These are phyloP conservation scores for Spatholobus suberectus DNA, from an alignment of 306 rosid species.

Conservation along the genomic window DNA sequence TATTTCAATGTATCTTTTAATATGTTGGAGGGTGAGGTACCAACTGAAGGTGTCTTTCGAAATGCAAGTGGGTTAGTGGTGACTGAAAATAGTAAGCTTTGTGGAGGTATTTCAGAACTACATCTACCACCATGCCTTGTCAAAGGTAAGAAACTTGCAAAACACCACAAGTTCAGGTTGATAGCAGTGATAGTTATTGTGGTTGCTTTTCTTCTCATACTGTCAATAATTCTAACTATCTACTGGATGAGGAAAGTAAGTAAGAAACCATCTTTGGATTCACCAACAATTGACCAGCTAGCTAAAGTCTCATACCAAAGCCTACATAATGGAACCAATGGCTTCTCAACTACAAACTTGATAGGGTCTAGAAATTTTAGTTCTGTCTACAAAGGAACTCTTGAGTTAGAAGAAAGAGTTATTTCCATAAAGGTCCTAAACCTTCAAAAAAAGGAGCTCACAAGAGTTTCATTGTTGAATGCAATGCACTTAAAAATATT, in stretches of 20 bases:
- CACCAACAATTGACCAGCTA: background rate
- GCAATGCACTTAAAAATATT: conserved; percentile 8
- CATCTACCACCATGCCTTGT: conserved; percentile 32
- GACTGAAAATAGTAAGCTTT: conserved; percentile 27
- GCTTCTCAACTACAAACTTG: conserved; percentile 8
- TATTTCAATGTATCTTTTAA: conserved; percentile 49
- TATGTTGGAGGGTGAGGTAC: conserved; percentile 45
- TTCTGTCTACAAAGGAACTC: background rate
- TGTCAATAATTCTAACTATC: background rate
- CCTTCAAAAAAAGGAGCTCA: background rate
- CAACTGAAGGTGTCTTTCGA: conserved; percentile 33
- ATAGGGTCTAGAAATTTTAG: background rate
- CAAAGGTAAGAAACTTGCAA: background rate
- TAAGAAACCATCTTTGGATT: background rate
- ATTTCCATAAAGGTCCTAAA: conserved; percentile 25
- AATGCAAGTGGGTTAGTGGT: conserved; percentile 3
- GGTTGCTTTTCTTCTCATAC: conserved; percentile 5
- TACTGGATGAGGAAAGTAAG: conserved; percentile 20
- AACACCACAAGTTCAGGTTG: background rate
- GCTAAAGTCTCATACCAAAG: conserved; percentile 32
- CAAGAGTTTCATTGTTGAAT: background rate
- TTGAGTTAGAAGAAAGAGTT: background rate
- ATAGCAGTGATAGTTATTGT: background rate
- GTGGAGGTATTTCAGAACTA: conserved; percentile 29
- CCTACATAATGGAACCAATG: conserved; percentile 10